Evolutionary conservation across 352 stramenopile genomes (phyloP), one percentile per base, ranked within the genome.

Genomic region (Pseudoperonospora humuli): DNA sequence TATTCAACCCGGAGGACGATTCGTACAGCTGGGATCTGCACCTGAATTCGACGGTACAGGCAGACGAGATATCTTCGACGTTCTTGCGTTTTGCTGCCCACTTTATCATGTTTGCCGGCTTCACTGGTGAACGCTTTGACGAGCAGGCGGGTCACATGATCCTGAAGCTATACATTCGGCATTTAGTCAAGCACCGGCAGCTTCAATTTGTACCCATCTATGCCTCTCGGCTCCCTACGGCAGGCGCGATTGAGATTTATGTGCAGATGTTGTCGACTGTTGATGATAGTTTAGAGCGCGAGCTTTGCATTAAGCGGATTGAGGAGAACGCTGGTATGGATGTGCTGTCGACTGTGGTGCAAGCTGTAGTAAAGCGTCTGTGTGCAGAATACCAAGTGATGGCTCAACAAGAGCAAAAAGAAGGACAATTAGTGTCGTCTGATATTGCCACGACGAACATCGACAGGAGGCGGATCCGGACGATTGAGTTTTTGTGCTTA

Each of bases 1-100:
- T 84, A 10, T 74, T 77, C 21, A 70, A 70, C 8, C 23, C 61
- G 0, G 54, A 61, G 5, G 61, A 72, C 15, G 52, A 75, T 44
- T 56, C 56, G 18, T 85, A 86, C 53, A 67, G 81, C 38, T 93
- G 81, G 81, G 56, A 87, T 11, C 37, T 93, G 28, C 56, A 69
- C 15, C 32, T 93, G 18, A 47, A 72, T 21, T 42, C 52, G 6
- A 64, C 58, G 3, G 34, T 70, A 5, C 54, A 74, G 45, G 54
- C 61, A 0, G 74, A 91, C 35, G 43, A 58, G 4, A 37, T 70
- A 13, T 74, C 81, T 2, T 67, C 76, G 6, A 45, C 69, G 0
- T 82, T 89, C 24, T 40, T 93, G 26, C 81, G 81, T 9, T 90
- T 93, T 54, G 77, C 74, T 0, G 75, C 72, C 2, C 81, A 93